Evolutionary conservation across 2,329 filamentous ascomycete genomes (phyloP).

Genomic region (Stachybotrys echinatus): DNA sequence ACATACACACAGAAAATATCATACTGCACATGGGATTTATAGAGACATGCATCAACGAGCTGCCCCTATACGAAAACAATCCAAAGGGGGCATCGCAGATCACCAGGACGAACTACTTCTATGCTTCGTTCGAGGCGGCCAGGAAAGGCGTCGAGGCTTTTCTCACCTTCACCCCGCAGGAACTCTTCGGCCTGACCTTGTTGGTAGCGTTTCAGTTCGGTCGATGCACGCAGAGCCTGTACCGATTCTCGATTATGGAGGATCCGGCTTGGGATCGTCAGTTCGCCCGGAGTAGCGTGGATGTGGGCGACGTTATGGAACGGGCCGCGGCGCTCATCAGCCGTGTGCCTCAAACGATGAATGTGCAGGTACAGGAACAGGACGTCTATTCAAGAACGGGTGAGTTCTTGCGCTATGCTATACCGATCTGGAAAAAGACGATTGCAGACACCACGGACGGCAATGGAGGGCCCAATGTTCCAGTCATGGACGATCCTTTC

Average conservation of each 20-base stretch:
- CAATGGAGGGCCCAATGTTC: background rate
- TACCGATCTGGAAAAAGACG: slow-evolving; percentile 7
- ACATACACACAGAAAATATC: slow-evolving; percentile 22
- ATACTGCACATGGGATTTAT: slow-evolving; percentile 26
- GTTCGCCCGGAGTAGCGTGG: slow-evolving; percentile 22
- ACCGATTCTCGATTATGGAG: slow-evolving; percentile 21
- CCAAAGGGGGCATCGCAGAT: slow-evolving; percentile 7
- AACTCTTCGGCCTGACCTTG: slow-evolving; percentile 21
- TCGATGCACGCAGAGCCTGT: slow-evolving; percentile 21
- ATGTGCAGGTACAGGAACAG: slow-evolving; percentile 2
- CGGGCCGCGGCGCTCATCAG: slow-evolving; percentile 1
- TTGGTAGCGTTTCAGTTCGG: slow-evolving; percentile 22
- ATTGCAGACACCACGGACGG: slow-evolving; percentile 4
- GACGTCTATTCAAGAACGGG: slow-evolving; percentile 5
- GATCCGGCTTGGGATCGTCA: slow-evolving; percentile 32
- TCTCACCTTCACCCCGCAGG: slow-evolving; percentile 17
- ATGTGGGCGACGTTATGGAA: slow-evolving; percentile 18
- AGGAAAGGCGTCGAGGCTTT: slow-evolving; percentile 22
- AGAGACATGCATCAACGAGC: slow-evolving; percentile 32
- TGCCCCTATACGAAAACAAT: slow-evolving; percentile 15
- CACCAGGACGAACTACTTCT: slow-evolving; percentile 16
- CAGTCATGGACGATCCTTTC: background rate
- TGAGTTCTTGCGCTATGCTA: slow-evolving; percentile 4
- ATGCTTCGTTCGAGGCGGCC: slow-evolving; percentile 19
- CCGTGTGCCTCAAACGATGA: background rate